A percentile compares a stretch with the other conserved stretches of the same genome.
Evolutionary conservation across 306 rosid genomes (phyloP).

Genomic region (Mucuna pruriens): DNA sequence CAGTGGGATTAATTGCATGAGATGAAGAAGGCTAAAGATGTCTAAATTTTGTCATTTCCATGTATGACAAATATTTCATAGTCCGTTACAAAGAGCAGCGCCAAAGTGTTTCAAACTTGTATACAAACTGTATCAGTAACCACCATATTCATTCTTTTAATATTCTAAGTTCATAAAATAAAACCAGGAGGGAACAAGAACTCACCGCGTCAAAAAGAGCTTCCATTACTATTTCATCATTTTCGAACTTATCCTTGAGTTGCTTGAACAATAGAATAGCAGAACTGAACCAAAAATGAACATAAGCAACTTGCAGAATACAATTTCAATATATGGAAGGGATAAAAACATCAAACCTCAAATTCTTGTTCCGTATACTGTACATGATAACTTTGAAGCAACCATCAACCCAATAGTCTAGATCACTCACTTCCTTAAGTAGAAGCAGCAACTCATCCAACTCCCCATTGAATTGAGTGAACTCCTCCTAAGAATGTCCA

Average conservation of each 20-base stretch:
- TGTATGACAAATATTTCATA: background rate
- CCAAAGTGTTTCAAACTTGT: background rate
- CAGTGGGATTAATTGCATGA: slow-evolving; percentile 36
- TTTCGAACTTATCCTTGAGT: slow-evolving; percentile 55
- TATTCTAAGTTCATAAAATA: slow-evolving; percentile 3
- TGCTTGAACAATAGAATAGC: slow-evolving; percentile 68
- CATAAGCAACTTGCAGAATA: slow-evolving; percentile 15
- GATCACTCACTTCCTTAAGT: slow-evolving; percentile 61
- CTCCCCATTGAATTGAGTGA: slow-evolving; percentile 56
- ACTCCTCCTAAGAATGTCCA: slow-evolving; percentile 60
- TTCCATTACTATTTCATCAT: slow-evolving; percentile 60
- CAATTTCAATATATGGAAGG: slow-evolving; percentile 8
- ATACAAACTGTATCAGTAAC: background rate
- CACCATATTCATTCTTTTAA: slow-evolving; percentile 2
- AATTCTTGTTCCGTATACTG: slow-evolving; percentile 60
- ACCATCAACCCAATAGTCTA: slow-evolving; percentile 70
- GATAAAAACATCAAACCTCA: slow-evolving; percentile 60
- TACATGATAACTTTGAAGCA: slow-evolving; percentile 66
- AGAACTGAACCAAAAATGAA: slow-evolving; percentile 53
- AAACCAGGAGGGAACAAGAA: slow-evolving; percentile 27
- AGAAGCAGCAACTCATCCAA: slow-evolving; percentile 64
- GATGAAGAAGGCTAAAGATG: background rate
- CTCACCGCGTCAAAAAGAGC: slow-evolving; percentile 72
- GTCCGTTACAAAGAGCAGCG: background rate
- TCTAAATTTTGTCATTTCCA: background rate